A percentile compares a stretch with the other conserved stretches of the same genome.
These are phyloP conservation scores for Acanthamoeba royreba DNA, from an alignment of 208 protist genomes.

Conservation along the genomic window DNA sequence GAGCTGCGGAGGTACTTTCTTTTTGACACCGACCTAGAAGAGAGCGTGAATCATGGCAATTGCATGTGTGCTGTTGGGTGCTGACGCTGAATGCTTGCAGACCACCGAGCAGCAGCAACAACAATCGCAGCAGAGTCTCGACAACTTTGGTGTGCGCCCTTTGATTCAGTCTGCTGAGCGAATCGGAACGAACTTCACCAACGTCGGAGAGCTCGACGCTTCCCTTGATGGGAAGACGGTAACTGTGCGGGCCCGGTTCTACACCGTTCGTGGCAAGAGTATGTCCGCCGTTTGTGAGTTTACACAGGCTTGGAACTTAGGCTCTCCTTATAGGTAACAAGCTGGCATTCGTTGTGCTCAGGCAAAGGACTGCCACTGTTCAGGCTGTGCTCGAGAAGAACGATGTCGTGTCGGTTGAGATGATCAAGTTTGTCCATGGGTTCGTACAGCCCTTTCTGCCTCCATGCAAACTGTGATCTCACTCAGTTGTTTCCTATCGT, in stretches of 20 bases:
- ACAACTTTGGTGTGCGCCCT: constrained; percentile 18
- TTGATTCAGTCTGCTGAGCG: neutral
- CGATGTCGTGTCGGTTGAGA: neutral
- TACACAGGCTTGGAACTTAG: neutral
- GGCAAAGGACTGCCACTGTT: neutral
- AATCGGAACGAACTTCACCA: neutral
- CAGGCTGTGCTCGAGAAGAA: neutral
- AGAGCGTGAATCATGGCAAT: neutral
- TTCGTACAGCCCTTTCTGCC: neutral
- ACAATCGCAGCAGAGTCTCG: neutral
- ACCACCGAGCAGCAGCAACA: neutral
- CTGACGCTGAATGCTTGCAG: neutral
- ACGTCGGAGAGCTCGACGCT: neutral
- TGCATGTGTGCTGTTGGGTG: neutral
- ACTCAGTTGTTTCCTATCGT: neutral
- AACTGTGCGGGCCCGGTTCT: neutral
- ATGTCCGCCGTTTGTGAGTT: neutral
- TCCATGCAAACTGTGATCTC: neutral
- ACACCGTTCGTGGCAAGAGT: constrained; percentile 8
- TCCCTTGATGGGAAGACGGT: constrained; percentile 5
- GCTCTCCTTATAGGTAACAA: neutral
- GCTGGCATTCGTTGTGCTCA: neutral
- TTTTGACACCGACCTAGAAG: neutral
- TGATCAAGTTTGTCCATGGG: constrained; percentile 30
- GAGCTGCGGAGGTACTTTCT: neutral